phyloP scores from a whole-genome alignment of 345 rosid species.

The Kandelia obovata region DNA sequence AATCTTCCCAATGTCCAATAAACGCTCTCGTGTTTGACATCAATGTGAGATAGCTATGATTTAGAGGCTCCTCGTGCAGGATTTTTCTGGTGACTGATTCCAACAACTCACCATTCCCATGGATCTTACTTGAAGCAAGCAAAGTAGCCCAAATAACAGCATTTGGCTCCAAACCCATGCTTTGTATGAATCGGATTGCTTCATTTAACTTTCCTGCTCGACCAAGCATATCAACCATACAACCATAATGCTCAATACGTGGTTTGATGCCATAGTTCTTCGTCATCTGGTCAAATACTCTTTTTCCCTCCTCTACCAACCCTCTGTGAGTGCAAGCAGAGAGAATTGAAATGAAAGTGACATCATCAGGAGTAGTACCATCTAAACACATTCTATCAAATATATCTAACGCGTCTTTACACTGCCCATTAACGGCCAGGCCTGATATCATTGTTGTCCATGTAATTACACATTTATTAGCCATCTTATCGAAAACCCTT shows the following conservation, averaged over 20 bases:
- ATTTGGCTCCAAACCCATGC: constrained; percentile 39
- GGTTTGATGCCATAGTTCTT: constrained; percentile 25
- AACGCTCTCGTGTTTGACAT: constrained; percentile 30
- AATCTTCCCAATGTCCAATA: constrained; percentile 22
- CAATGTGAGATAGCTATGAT: constrained; percentile 28
- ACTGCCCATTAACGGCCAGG: constrained; percentile 25
- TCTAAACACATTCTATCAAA: constrained; percentile 27
- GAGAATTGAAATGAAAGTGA: constrained; percentile 28
- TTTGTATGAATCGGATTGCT: constrained; percentile 30
- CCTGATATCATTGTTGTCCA: constrained; percentile 37
- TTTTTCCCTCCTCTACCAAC: constrained; percentile 35
- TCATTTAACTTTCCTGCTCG: constrained; percentile 33
- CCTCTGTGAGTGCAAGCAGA: constrained; percentile 38
- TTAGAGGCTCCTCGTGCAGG: constrained; percentile 31
- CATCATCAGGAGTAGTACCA: constrained; percentile 24
- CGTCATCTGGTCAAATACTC: constrained; percentile 27
- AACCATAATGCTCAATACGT: constrained; percentile 37
- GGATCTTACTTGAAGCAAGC: constrained; percentile 27
- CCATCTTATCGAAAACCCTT: constrained; percentile 24
- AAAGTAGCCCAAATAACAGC: constrained; percentile 28
- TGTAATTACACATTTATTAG: constrained; percentile 24
- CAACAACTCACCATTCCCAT: constrained; percentile 23
- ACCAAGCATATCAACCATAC: constrained; percentile 39
- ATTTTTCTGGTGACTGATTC: constrained; percentile 17
- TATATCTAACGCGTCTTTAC: constrained; percentile 20